A percentile compares a stretch with the other conserved stretches of the same genome.
phyloP scores from a whole-genome alignment of 2,329 filamentous ascomycete species.

The Penicillium italicum region DNA sequence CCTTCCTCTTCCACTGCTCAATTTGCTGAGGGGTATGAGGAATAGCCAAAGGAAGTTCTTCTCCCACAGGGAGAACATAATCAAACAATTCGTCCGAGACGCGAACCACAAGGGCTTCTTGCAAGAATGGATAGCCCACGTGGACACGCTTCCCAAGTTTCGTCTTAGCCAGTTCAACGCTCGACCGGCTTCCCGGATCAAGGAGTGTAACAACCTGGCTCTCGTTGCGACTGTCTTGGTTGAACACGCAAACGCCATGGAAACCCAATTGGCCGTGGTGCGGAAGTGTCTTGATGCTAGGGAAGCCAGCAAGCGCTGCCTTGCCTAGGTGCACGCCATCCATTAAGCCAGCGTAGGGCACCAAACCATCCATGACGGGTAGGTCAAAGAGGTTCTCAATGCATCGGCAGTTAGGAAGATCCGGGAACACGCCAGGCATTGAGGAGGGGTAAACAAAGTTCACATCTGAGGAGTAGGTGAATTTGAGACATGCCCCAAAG shows the following conservation, averaged over 20 bases:
- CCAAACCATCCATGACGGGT: conserved; percentile 83
- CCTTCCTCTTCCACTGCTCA: conserved; percentile 77
- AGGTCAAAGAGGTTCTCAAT: conserved; percentile 96
- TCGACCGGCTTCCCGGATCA: conserved; percentile 68
- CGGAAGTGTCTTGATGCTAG: conserved; percentile 79
- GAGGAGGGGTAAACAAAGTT: conserved; percentile 86
- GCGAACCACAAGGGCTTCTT: conserved; percentile 84
- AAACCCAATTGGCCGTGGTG: conserved; percentile 79
- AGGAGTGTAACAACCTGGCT: conserved; percentile 88
- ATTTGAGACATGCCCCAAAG: conserved; percentile 90
- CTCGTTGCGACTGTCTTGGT: conserved; percentile 91
- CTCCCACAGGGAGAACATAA: conserved; percentile 68
- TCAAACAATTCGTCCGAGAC: conserved; percentile 93
- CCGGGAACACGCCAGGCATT: conserved; percentile 82
- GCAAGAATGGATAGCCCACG: conserved; percentile 91
- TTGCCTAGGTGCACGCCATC: conserved; percentile 77
- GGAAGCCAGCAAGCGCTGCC: conserved; percentile 87
- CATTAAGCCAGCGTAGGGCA: conserved; percentile 78
- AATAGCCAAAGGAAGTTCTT: conserved; percentile 61
- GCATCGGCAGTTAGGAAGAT: conserved; percentile 80
- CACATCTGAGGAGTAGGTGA: conserved; percentile 73
- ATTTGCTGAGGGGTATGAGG: conserved; percentile 75
- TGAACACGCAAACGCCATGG: conserved; percentile 90
- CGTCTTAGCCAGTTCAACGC: conserved; percentile 66
- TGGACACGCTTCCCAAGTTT: conserved; percentile 84